Evolutionary conservation across 352 stramenopile species (phyloP), one percentile per base, ranked within the genome.

Genomic region (Pythium rishiriense): DNA sequence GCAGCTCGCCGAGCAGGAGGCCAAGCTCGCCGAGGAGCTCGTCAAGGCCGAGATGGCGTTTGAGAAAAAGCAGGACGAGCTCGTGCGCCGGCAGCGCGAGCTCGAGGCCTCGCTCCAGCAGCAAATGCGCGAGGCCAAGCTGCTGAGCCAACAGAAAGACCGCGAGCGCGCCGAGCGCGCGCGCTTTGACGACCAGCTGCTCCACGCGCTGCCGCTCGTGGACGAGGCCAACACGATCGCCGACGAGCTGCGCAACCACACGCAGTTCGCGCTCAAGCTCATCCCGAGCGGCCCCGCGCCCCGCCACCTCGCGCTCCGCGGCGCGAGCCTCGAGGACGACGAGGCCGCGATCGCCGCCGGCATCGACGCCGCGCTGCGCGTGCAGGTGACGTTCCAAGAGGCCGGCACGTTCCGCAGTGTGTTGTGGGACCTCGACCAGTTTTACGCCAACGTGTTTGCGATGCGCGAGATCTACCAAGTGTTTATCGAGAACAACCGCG

Each of bases 381-480:
- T 96, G 0, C 74, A 88, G 26, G 88, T 93, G 29, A 83, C 81
- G 8, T 92, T 91, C 22, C 79, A 91, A 66, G 86, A 95, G 29
- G 66, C 73, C 9, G 83, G 85, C 11, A 90, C 81, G 9, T 91
- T 87, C 63, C 79, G 85, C 12, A 88, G 75, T 21, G 83, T 88
- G 14, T 73, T 93, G 61, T 95, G 87, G 86, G 71, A 87, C 45
- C 73, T 92, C 9, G 86, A 96, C 0, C 78, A 85, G 56, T 96
- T 97, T 55, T 73, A 93, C 25, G 64, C 81, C 33, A 88, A 79
- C 21, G 62, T 96, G 19, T 96, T 91, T 54, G 62, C 78, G 14
- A 97, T 97, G 88, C 79, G 87, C 14, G 87, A 96, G 60, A 90
- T 96, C 73, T 97, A 97, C 53, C 85, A 94, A 56, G 76, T 85